Evolutionary conservation across 257 asterid genomes (phyloP).

Genomic region (Solanum bulbocastanum): DNA sequence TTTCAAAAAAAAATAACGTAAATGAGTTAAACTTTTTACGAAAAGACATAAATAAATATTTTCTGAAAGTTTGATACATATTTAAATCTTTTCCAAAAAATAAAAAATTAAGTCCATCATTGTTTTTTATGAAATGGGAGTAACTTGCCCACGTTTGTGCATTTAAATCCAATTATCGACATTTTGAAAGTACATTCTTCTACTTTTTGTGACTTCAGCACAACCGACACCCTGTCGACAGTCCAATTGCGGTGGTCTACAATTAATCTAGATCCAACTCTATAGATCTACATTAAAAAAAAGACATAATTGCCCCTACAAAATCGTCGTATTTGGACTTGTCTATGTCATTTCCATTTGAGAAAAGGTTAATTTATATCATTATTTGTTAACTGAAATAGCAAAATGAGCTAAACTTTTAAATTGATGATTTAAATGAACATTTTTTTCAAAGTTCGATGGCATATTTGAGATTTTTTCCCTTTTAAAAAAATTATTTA

Average conservation of each 20-base stretch:
- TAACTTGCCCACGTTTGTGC: neutral
- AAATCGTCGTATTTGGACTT: neutral
- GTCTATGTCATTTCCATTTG: no score
- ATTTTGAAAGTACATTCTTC: neutral
- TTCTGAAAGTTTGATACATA: no score
- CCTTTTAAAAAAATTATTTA: neutral
- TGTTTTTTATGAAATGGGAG: neutral
- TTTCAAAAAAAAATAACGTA: no score
- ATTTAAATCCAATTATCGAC: neutral
- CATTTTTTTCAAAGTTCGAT: no score
- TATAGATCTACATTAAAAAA: neutral
- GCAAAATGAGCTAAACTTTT: neutral
- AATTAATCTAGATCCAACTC: neutral
- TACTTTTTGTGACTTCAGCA: neutral
- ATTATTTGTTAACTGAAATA: no score
- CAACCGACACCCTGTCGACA: neutral
- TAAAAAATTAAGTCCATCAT: neutral
- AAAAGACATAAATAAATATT: no score
- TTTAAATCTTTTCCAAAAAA: no score
- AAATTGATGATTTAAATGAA: no score
- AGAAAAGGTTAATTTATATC: no score
- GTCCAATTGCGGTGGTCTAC: neutral
- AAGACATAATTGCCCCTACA: neutral
- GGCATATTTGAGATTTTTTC: no score
- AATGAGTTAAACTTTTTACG: accelerated